These are phyloP conservation scores for Hebeloma cylindrosporum DNA, from an alignment of 768 basidiomycete species.

Conservation along the genomic window DNA sequence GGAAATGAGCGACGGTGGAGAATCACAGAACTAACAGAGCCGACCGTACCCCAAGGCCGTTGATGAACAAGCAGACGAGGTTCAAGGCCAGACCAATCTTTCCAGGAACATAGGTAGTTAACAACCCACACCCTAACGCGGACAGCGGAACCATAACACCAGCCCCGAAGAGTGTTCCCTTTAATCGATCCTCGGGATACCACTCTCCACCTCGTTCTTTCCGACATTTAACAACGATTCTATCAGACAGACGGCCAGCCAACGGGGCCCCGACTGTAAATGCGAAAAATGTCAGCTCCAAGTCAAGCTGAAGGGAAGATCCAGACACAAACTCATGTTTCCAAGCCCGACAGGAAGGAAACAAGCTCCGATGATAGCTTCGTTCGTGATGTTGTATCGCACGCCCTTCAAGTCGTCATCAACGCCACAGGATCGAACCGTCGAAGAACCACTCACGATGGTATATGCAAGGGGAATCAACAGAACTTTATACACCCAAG, in stretches of 20 bases:
- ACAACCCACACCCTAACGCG: slow-evolving; percentile 46
- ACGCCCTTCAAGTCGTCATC: slow-evolving; percentile 42
- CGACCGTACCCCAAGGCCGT: slow-evolving; percentile 55
- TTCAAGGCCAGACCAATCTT: slow-evolving; percentile 49
- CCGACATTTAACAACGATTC: slow-evolving; percentile 47
- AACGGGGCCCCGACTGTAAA: slow-evolving; percentile 56
- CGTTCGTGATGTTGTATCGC: slow-evolving; percentile 55
- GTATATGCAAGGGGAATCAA: slow-evolving; percentile 67
- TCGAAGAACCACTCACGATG: slow-evolving; percentile 44
- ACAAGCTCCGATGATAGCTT: slow-evolving; percentile 57
- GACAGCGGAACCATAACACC: slow-evolving; percentile 54
- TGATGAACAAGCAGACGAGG: slow-evolving; percentile 58
- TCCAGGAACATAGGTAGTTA: slow-evolving; percentile 50
- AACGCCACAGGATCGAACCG: neutral
- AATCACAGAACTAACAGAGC: neutral
- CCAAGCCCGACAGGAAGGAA: slow-evolving; percentile 63
- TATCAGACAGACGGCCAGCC: slow-evolving; percentile 60
- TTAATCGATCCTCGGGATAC: slow-evolving; percentile 70
- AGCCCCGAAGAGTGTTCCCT: slow-evolving; percentile 47
- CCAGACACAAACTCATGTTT: slow-evolving; percentile 47
- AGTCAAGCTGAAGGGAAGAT: neutral
- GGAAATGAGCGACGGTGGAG: neutral
- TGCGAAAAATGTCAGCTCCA: neutral
- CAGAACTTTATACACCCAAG: slow-evolving; percentile 35
- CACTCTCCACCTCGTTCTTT: slow-evolving; percentile 51